Percentiles rank a stretch among this genome's conserved stretches.
These are phyloP conservation scores for Raddia guianensis DNA, from an alignment of 176 grass and related monocot genomes.

Conservation along the genomic window DNA sequence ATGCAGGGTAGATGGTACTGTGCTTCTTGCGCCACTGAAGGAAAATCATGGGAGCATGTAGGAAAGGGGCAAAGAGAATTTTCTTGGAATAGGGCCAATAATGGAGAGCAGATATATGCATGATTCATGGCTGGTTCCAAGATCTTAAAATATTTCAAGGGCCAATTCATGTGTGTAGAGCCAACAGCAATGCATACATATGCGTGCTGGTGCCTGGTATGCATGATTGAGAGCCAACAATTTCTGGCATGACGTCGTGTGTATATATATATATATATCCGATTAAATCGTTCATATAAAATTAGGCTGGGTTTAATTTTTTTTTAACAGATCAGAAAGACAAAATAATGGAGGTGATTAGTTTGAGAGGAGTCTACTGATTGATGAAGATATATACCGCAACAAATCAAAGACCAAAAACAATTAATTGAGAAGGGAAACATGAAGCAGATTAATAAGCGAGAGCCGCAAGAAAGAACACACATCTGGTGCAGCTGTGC, in stretches of 20 bases:
- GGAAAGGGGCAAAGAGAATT: slow-evolving; percentile 51
- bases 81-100: slow-evolving; percentile 38
- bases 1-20: not conserved
- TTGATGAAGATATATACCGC: not conserved
- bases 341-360: slow-evolving; percentile 26
- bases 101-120: slow-evolving; percentile 14
- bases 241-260: not conserved
- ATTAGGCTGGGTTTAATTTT: not conserved
- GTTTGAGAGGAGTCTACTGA: not conserved
- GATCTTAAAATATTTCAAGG: slow-evolving; percentile 41
- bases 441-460: not conserved
- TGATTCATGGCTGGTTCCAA: slow-evolving; percentile 22
- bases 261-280: not conserved
- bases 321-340: not conserved
- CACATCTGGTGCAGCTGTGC: not conserved
- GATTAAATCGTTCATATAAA: not conserved
- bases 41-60: slow-evolving; percentile 33
- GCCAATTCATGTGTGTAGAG: slow-evolving; percentile 9
- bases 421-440: not conserved
- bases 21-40: slow-evolving; percentile 25
- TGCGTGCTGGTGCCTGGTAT: not conserved
- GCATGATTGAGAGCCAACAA: too few species aligned
- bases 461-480: not conserved
- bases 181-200: slow-evolving; percentile 28
- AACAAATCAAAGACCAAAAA: not conserved